Base-by-base conservation (phyloP, 768 basidiomycete genomes). In the Lentinula raphanica region DNA sequence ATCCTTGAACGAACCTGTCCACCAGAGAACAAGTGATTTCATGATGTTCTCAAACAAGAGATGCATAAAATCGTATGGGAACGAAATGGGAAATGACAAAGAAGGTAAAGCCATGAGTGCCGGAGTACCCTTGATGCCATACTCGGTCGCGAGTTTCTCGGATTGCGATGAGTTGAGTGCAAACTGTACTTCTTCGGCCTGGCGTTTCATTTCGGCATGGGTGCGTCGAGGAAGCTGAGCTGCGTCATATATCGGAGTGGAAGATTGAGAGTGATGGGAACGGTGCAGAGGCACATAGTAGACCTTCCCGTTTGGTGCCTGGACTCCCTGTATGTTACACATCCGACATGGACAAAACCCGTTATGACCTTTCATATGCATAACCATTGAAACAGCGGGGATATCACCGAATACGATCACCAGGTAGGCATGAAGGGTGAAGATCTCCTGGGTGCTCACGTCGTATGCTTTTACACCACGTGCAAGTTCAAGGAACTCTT, bases 1-100 rank as follows among this genome's bases (percentile, higher is more conserved):
- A 4, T 62, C 73, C 61, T 80, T 81, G 67, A 70, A 81, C 5
- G 65, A 58, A 0, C 73, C 75, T 1, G 71, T 74, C 77, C 77
- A 80, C 1, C 17, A 46, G 8, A 15, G 11, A 28, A 58, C 25
- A 12, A 58, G 31, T 35, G 49, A 49, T 29, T 44, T 44, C 8
- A 58, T 12, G 11, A 58, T 44, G 49, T 76, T 76, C 57, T 76
- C 74, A 49, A 62, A 72, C 28, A 76, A 59, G 0, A 73, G 64
- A 32, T 78, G 75, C 69, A 77, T 75, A 63, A 74, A 72, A 48
- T 76, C 75, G 58, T 69, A 69, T 0, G 74, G 74, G 12, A 72
- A 68, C 1, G 66, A 67, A 15, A 25, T 1, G 6, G 74, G 66
- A 59, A 72, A 67, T 5, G 59, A 50, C n/a, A 71, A 46, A 0